Base-by-base conservation (phyloP, 768 basidiomycete genomes). In the Galerina sulciceps region DNA sequence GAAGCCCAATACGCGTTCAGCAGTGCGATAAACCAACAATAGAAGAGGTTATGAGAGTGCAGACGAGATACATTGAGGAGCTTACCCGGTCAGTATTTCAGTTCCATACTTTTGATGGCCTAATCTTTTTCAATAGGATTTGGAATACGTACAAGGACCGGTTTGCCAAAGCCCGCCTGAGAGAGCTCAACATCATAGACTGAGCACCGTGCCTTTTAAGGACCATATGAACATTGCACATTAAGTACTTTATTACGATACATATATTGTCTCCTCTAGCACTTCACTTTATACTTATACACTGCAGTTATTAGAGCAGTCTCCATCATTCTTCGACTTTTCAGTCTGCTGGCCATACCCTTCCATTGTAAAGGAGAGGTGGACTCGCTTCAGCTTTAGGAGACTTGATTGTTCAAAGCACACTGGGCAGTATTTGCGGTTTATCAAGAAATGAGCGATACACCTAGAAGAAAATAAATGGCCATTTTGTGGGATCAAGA, bases 131-230 rank as follows among this genome's bases (percentile, higher is more conserved):
- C 38, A 14, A 23, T 65, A 97, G 95, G 49, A 96, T 98, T 63
- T 99, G 96, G 96, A 85, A 99, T 69, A 87, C 89, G 6, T 96
- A 98, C 78, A 99, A 99, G 74, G 91, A 98, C 69, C 83, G 89
- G 53, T 97, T 96, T 67, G 96, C 96, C 34, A 88, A 91, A 68
- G 81, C 92, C 26, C 82, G 95, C 42, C 84, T 85, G 55, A 80
- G 84, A 61, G 91, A 94, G 69, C 79, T 94, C 62, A 91, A 78
- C 66, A 90, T 94, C 69, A 84, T 94, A 63, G 91, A 89, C 23
- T 60, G 34, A 48, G 23, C 34, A 11, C 54, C n/a, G 6, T 23
- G 42, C 11, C 17, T 18, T 44, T 45, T 34, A 14, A 31, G 26
- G 26, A 31, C 26, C 26, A 31, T 31, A 31, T 31, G 26, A 31